Percentiles rank a stretch among this genome's conserved stretches.
phyloP scores from a whole-genome alignment of 83 land plant genomes.

The Picea engelmannii region DNA sequence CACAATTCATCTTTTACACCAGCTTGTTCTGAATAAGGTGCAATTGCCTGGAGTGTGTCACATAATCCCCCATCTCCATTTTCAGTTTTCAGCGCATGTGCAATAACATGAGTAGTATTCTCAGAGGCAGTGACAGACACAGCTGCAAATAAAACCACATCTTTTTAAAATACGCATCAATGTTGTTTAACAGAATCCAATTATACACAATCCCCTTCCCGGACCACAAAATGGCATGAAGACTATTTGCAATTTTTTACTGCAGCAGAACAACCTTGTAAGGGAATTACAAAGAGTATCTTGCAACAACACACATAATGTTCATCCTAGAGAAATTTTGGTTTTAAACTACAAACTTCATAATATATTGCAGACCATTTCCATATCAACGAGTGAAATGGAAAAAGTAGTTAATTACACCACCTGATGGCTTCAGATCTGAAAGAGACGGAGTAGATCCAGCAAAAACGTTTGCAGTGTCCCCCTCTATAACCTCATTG shows the following conservation, averaged over 20 bases:
- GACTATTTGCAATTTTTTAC: not conserved
- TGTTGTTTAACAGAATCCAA: not conserved
- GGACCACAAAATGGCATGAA: not conserved
- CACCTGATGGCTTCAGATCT: constrained; percentile 36
- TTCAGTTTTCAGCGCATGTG: not conserved
- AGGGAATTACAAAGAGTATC: too few species aligned
- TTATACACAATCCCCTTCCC: not conserved
- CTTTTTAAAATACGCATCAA: not conserved
- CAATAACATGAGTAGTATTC: not conserved
- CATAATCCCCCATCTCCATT: constrained; percentile 29
- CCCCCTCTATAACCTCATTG: constrained; percentile 7
- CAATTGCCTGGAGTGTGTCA: constrained; percentile 22
- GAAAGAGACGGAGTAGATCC: constrained; percentile 18
- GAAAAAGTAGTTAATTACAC: not conserved
- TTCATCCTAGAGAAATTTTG: too few species aligned
- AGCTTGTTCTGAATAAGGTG: constrained; percentile 27
- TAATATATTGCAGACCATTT: not conserved
- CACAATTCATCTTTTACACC: constrained; percentile 51
- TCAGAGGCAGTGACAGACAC: not conserved
- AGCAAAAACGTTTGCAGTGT: constrained; percentile 6
- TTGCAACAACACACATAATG: too few species aligned
- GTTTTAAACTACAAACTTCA: not conserved
- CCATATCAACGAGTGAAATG: not conserved
- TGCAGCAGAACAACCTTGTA: not conserved
- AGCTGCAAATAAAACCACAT: not conserved